phyloP scores from a whole-genome alignment of 805 yeast genomes.

The Candida easanensis region DNA sequence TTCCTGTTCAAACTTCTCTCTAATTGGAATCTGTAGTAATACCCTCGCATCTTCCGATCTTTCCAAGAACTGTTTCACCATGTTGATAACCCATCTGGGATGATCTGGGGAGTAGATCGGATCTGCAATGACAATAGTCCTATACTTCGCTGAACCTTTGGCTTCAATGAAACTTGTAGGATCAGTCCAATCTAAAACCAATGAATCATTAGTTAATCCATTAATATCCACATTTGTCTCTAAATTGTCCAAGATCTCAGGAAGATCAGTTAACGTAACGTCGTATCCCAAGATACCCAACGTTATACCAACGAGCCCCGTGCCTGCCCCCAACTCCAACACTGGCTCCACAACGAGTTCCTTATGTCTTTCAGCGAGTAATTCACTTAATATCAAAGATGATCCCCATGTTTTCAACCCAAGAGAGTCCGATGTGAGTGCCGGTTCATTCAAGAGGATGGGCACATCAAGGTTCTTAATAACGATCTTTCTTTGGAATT shows the following conservation, averaged over 20 bases:
- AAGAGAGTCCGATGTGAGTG: slow-evolving; percentile 79
- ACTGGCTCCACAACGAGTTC: slow-evolving; percentile 28
- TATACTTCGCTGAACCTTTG: slow-evolving; percentile 36
- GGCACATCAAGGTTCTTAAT: slow-evolving; percentile 36
- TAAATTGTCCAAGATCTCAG: slow-evolving; percentile 72
- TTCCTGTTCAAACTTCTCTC: slow-evolving; percentile 64
- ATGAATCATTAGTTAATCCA: slow-evolving; percentile 36
- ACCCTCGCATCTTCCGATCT: slow-evolving; percentile 39
- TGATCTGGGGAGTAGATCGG: slow-evolving; percentile 85
- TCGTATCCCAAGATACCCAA: slow-evolving; percentile 49
- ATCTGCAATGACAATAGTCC: slow-evolving; percentile 74
- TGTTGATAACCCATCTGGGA: slow-evolving; percentile 66
- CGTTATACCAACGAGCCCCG: slow-evolving; percentile 85
- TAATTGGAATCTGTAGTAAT: slow-evolving; percentile 71
- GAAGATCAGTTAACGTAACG: slow-evolving; percentile 65
- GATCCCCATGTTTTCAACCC: slow-evolving; percentile 98
- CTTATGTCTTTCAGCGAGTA: slow-evolving; percentile 39
- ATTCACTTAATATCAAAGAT: slow-evolving; percentile 61
- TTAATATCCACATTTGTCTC: slow-evolving; percentile 57
- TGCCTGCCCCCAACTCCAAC: slow-evolving; percentile 91
- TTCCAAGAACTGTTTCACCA: slow-evolving; percentile 49
- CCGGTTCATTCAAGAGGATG: slow-evolving; percentile 65
- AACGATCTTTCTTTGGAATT: slow-evolving; percentile 56
- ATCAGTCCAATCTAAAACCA: slow-evolving; percentile 75
- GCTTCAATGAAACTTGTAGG: slow-evolving; percentile 41